Conservation (phyloP, 192 early-diverging fungal genomes). For the Rhizoclosmatium sp. region DNA sequence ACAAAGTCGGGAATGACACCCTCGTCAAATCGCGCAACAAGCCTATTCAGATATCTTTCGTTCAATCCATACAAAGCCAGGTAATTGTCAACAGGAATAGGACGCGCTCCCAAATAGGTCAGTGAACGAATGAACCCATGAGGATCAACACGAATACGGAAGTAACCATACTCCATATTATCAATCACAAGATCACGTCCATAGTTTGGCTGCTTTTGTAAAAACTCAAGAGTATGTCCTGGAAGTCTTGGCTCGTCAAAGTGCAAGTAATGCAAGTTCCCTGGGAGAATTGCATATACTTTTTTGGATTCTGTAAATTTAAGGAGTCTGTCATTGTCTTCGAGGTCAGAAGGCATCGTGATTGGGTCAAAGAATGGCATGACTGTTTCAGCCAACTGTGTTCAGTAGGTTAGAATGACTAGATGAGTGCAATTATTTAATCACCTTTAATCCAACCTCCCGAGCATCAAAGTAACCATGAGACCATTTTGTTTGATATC, state of each 20-base stretch:
- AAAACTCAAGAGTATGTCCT: slow-evolving; percentile 44
- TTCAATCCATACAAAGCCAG: slow-evolving; percentile 57
- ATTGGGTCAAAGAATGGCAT: slow-evolving; percentile 56
- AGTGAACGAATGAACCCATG: slow-evolving; percentile 57
- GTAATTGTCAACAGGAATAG: slow-evolving; percentile 55
- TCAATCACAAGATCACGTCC: slow-evolving; percentile 60
- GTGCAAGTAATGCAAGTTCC: slow-evolving; percentile 54
- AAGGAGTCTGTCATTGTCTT: slow-evolving; percentile 29
- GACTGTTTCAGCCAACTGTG: slow-evolving; percentile 50
- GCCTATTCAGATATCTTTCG: slow-evolving; percentile 60
- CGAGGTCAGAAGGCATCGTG: slow-evolving; percentile 9
- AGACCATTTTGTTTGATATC: slow-evolving; percentile 58
- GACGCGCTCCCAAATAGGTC: slow-evolving; percentile 51
- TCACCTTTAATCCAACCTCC: slow-evolving; percentile 57
- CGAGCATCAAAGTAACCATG: slow-evolving; percentile 53
- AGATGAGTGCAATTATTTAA: neutral
- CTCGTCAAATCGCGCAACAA: slow-evolving; percentile 62
- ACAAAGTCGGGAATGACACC: slow-evolving; percentile 63
- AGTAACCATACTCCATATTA: slow-evolving; percentile 46
- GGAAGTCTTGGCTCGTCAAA: slow-evolving; percentile 56
- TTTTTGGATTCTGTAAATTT: slow-evolving; percentile 49
- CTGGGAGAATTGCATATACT: slow-evolving; percentile 47
- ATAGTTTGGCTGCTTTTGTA: slow-evolving; percentile 46
- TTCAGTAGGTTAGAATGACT: neutral
- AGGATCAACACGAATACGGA: slow-evolving; percentile 56